A percentile compares a stretch with the other conserved stretches of the same genome.
phyloP scores from a whole-genome alignment of 257 asterid species.

The Nicotiana paniculata region DNA sequence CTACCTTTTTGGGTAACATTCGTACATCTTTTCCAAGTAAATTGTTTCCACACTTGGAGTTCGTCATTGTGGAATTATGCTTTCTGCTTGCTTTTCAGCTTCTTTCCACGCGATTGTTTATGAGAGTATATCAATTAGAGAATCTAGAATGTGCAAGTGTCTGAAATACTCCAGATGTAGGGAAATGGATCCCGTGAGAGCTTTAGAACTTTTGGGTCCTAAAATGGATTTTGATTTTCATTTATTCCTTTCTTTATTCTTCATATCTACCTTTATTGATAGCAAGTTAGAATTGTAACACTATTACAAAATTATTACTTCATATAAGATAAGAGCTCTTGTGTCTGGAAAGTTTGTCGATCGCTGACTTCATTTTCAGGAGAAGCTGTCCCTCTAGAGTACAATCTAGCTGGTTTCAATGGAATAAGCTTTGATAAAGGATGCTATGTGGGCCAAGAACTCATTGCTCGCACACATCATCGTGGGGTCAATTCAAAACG shows the following conservation, averaged over 20 bases:
- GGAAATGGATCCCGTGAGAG: background rate
- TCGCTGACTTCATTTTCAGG: slow-evolving; percentile 27
- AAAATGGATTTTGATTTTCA: background rate
- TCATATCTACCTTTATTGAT: background rate
- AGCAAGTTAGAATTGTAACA: background rate
- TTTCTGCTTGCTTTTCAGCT: background rate
- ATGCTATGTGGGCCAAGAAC: slow-evolving; percentile 91
- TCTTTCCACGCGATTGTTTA: background rate
- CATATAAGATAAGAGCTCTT: background rate
- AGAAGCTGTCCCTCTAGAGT: slow-evolving; percentile 84
- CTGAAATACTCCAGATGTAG: background rate
- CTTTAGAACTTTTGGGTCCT: background rate
- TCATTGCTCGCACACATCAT: slow-evolving; percentile 84
- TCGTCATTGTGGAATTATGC: background rate
- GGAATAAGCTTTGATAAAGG: slow-evolving; percentile 94
- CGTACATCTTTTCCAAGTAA: too few species aligned
- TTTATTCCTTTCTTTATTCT: background rate
- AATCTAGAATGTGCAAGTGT: background rate
- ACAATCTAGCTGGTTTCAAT: slow-evolving; percentile 72
- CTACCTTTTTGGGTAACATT: too few species aligned
- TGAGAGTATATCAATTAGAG: background rate
- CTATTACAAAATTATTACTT: background rate
- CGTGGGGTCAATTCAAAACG: slow-evolving; percentile 81
- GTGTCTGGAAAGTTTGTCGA: background rate
- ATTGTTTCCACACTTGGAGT: too few species aligned